These are phyloP conservation scores for Phoenix roebelenii DNA, from an alignment of 176 grass and related monocot genomes.

Conservation along the genomic window DNA sequence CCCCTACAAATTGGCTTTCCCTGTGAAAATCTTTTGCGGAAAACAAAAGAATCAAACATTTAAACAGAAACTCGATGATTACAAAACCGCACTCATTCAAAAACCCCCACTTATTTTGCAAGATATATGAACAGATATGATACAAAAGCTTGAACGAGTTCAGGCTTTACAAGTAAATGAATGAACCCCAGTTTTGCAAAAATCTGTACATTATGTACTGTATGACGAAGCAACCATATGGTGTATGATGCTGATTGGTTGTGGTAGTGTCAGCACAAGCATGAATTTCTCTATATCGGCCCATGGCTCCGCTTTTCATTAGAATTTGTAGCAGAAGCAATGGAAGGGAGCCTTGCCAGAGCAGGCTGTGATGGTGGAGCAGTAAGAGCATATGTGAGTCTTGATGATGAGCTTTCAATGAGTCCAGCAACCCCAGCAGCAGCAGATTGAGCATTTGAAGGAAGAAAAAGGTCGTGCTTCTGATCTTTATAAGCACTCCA, in stretches of 20 bases:
- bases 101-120: no score
- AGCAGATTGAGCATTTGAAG: slow-evolving; percentile 84
- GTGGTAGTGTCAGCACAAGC: neutral
- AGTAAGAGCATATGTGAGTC: slow-evolving; percentile 64
- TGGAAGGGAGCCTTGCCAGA: slow-evolving; percentile 51
- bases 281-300: neutral
- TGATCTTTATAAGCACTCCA: slow-evolving; percentile 98
- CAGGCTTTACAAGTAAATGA: slow-evolving; percentile 44
- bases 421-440: slow-evolving; percentile 92
- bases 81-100: no score
- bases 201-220: slow-evolving; percentile 41
- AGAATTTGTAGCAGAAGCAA: slow-evolving; percentile 33
- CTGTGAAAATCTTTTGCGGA: no score
- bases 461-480: slow-evolving; percentile 95
- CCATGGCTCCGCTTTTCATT: slow-evolving; percentile 42
- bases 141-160: slow-evolving; percentile 15
- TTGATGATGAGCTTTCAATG: slow-evolving; percentile 88
- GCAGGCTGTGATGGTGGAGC: slow-evolving; percentile 63
- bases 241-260: neutral
- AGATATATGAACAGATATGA: slow-evolving; percentile 7
- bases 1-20: no score
- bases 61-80: no score
- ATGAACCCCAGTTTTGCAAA: slow-evolving; percentile 23
- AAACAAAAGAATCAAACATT: no score
- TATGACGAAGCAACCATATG: neutral